Base-by-base conservation (phyloP, 2,329 filamentous ascomycete species). In the Colletotrichum tabaci region DNA sequence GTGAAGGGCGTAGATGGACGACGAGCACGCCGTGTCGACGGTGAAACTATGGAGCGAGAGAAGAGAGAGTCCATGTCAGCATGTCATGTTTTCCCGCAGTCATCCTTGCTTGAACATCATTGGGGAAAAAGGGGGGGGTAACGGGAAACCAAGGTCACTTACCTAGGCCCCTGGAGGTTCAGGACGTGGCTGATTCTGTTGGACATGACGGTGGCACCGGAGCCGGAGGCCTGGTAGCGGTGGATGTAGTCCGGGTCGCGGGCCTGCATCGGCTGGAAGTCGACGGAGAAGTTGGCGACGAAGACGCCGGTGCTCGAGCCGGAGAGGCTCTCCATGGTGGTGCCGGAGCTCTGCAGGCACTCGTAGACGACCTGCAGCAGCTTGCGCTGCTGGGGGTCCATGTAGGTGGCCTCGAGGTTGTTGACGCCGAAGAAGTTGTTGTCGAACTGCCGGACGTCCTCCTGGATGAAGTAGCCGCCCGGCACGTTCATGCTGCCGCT, bases 391-490 rank as follows among this genome's bases (percentile, higher is more conserved):
- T 26, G 26, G 4, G 26, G 26, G 26, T 26, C 26, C 26, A 26
- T 26, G 26, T 26, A 26, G 3, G 26, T 26, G 26, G 81, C 82
- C 69, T 86, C 84, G 13, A 77, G 71, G 2, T 79, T 77, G 2
- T 74, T 79, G 52, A 84, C 83, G 56, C 77, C 75, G 74, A 86
- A 86, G 74, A 86, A 83, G 6, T 66, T 65, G 2, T 78, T 49
- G 74, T 85, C 83, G 62, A 84, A 83, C 40, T 65, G 63, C 9
- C 75, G 66, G 30, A 78, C 53, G 61, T 79, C 75, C 9, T 76
- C 76, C 7, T 78, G 63, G 2, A 79, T 58, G 26, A 81, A 76
- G 52, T 80, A 79, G 1, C 76, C 76, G 10, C 73, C 75, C 21
- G 75, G 53, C 30, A 71, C 42, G 26, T 53, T 57, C 40, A 76